These are phyloP conservation scores for Saccharomyces hybrid DNA, from an alignment of 1,139 yeast genomes.

Conservation along the genomic window DNA sequence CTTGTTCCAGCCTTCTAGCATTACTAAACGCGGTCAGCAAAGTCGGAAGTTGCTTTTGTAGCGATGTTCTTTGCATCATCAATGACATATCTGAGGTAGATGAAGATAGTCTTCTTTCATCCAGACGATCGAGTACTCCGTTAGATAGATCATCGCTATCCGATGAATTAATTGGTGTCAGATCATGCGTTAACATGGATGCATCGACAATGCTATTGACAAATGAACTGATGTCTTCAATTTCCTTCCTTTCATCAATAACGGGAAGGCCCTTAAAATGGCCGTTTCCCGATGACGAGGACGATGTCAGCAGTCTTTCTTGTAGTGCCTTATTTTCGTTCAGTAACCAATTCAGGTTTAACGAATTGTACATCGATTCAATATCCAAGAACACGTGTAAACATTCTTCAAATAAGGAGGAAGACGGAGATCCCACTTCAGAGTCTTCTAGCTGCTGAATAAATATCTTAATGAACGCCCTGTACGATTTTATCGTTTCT, in stretches of 20 bases:
- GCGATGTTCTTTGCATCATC: slow-evolving; percentile 25
- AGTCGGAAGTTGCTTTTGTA: slow-evolving; percentile 32
- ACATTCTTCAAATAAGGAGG: slow-evolving; percentile 32
- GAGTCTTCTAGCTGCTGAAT: slow-evolving; percentile 31
- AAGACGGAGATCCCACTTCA: slow-evolving; percentile 21
- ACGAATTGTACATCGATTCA: slow-evolving; percentile 34
- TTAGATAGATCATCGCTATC: not conserved
- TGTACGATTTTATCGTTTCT: slow-evolving; percentile 15
- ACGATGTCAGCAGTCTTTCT: slow-evolving; percentile 13
- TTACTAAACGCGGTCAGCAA: slow-evolving; percentile 34
- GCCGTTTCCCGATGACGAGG: slow-evolving; percentile 10
- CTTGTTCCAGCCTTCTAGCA: slow-evolving; percentile 30
- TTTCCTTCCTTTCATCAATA: slow-evolving; percentile 8
- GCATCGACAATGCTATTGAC: slow-evolving; percentile 8
- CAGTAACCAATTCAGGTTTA: slow-evolving; percentile 30
- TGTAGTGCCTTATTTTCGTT: slow-evolving; percentile 22
- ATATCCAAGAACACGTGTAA: slow-evolving; percentile 31
- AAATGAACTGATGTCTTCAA: slow-evolving; percentile 11
- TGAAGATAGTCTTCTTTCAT: slow-evolving; percentile 3
- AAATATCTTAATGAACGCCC: slow-evolving; percentile 28
- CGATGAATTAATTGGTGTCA: slow-evolving; percentile 2
- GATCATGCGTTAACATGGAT: slow-evolving; percentile 1
- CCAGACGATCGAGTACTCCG: slow-evolving; percentile 5
- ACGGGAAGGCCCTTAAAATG: slow-evolving; percentile 3
- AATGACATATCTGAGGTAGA: slow-evolving; percentile 13